Evolutionary conservation across 148 eudicot species (phyloP), one percentile per base, ranked within the genome.

Genomic region (Chenopodium formosanum): DNA sequence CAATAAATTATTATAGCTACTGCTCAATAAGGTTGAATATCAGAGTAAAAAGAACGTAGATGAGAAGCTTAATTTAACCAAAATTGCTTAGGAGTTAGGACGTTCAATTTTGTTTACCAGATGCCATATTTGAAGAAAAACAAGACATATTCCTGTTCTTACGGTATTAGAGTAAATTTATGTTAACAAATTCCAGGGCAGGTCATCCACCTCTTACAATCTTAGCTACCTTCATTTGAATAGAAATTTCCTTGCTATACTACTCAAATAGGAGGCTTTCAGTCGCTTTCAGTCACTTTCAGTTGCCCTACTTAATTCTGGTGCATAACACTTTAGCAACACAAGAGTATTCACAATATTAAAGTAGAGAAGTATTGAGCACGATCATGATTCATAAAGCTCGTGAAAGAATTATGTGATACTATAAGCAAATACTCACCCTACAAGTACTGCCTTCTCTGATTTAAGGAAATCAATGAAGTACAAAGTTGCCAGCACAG

Each of bases 401-500:
- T 34, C n/a, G 40, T 46, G 19, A 46, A 32, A 62, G 23, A 11
- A 32, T 13, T 72, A 0, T 47, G 48, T n/a, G 47, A 76, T 22
- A 62, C 9, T 56, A 79, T n/a, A 62, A 77, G 68, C 37, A 81
- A 37, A 34, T n/a, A 78, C 90, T n/a, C 86, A 95, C 99, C 99
- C 99, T 65, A 92, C 89, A 25, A 95, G 89, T 60, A 95, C 82
- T 46, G 92, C 94, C 90, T 90, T 95, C 81, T 91, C 78, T 71
- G 97, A 87, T 56, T 88, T 85, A 77, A 93, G 87, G 73, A 88
- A 83, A 82, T 90, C 88, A 8, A 95, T 91, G 86, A 95, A 95
- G 89, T 91, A 78, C 82, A 95, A 80, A 19, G 97, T 88, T 34
- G 94, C 92, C 79, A 95, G 85, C 83, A 91, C 97, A 84, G 99